Conservation (phyloP, 441 rosid genomes). For the Syzygium malaccense region DNA sequence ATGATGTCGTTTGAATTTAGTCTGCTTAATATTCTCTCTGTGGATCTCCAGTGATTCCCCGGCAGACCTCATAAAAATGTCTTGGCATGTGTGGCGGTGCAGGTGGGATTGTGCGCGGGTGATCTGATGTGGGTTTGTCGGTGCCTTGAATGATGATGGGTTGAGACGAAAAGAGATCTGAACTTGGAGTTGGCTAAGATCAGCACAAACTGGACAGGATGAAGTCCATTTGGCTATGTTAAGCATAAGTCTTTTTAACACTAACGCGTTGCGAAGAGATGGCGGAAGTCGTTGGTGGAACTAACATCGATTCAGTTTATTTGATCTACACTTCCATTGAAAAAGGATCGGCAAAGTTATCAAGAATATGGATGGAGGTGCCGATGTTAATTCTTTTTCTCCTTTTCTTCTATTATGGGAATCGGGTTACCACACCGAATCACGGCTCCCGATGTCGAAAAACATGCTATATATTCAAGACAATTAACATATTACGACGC, state of each 20-base stretch:
- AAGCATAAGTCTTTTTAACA: not conserved
- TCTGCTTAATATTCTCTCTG: not conserved
- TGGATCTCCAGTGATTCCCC: not conserved
- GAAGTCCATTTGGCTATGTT: not conserved
- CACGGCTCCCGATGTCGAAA: fast-evolving
- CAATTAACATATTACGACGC: not conserved
- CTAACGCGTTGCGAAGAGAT: not conserved
- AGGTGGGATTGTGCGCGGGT: not conserved
- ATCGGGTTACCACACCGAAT: not conserved
- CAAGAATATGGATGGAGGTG: not conserved
- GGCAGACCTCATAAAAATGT: not conserved
- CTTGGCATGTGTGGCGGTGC: not conserved
- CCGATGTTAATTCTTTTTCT: not conserved
- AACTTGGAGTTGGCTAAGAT: not conserved
- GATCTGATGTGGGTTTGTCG: not conserved
- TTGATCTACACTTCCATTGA: not conserved
- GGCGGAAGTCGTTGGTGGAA: not conserved
- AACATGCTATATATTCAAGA: not conserved
- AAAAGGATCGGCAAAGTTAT: not conserved
- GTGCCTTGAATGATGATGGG: not conserved
- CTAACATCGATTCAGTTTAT: not conserved
- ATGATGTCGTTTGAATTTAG: not conserved
- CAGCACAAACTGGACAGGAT: not conserved
- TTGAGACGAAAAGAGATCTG: not conserved
- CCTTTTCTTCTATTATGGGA: not conserved